Evolutionary conservation across 176 grass and related monocot genomes (phyloP), one percentile per base, ranked within the genome.

Genomic region (Metroxylon sagu): DNA sequence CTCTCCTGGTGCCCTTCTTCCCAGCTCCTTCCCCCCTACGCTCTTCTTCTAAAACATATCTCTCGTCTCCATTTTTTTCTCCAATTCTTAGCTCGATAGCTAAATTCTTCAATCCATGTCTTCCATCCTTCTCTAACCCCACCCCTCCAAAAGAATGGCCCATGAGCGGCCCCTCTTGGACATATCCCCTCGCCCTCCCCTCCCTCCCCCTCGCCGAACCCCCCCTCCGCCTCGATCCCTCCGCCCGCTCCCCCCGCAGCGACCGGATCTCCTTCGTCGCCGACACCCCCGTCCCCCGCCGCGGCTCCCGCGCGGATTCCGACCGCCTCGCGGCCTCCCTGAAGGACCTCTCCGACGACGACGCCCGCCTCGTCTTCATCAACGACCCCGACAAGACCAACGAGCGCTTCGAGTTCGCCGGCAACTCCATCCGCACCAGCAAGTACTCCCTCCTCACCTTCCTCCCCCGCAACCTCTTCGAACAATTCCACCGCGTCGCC

Each of bases 401-500:
- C 68, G 86, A 85, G 62, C 76, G 60, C n/a, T 73, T 82, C 25
- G 74, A 90, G 18, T 59, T 82, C 49, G 74, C 77, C 1, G 83
- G 91, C 39, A 96, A 96, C 71, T 71, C 74, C 53, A 79, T 96
- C 74, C 86, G 86, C 78, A 96, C 91, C 16, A 77, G 79, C 71
- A 96, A 90, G 77, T 96, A 96, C 71, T 90, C 91, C 56, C 71
- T 77, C 29, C 73, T 96, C 71, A 90, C 80, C 48, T 96, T 96
- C 70, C 77, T 96, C 26, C 91, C 91, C 29, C 80, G 86, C 16
- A 96, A 96, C 81, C 80, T 96, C 26, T 96, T 90, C 73, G 91
- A 96, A 74, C 91, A 96, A 73, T 96, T 96, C 83, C 91, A 87
- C 80, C 83, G 91, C 66, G 73, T 90, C 25, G 91, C 91, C 5